A percentile compares a stretch with the other conserved stretches of the same genome.
Evolutionary conservation across 352 stramenopile genomes (phyloP).

Genomic region (Pseudoperonospora humuli): DNA sequence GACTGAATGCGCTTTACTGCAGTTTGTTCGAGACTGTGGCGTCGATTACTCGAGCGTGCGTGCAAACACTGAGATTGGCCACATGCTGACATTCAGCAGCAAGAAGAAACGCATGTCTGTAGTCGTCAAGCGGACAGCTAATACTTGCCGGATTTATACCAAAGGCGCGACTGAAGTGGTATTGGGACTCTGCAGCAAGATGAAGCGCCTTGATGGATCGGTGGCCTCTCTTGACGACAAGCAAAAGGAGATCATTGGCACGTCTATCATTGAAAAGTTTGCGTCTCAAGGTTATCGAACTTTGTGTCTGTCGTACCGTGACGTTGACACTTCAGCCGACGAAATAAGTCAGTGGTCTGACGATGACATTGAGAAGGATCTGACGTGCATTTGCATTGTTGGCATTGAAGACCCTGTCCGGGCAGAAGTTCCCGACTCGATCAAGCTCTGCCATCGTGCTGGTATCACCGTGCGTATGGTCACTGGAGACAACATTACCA

Average conservation of each 20-base stretch:
- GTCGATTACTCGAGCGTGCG: slow-evolving; percentile 54
- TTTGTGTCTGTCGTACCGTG: slow-evolving; percentile 78
- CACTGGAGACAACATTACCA: slow-evolving; percentile 97
- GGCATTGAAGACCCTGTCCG: slow-evolving; percentile 93
- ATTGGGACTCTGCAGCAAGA: slow-evolving; percentile 55
- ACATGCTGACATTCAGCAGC: slow-evolving; percentile 81
- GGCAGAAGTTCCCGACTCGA: slow-evolving; percentile 88
- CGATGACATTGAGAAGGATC: slow-evolving; percentile 77
- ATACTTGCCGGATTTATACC: slow-evolving; percentile 60
- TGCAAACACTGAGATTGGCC: slow-evolving; percentile 39
- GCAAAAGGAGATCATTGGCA: slow-evolving; percentile 60
- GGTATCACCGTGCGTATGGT: slow-evolving; percentile 98
- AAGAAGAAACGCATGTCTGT: slow-evolving; percentile 82
- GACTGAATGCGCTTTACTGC: slow-evolving; percentile 67
- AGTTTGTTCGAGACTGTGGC: slow-evolving; percentile 62
- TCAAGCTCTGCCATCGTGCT: slow-evolving; percentile 88
- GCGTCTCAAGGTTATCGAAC: slow-evolving; percentile 78
- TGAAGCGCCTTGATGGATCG: slow-evolving; percentile 59
- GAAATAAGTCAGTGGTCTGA: slow-evolving; percentile 65
- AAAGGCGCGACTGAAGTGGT: slow-evolving; percentile 76
- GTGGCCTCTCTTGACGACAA: slow-evolving; percentile 36
- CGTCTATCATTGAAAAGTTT: slow-evolving; percentile 66
- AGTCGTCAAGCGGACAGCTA: slow-evolving; percentile 38
- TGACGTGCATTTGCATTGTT: slow-evolving; percentile 86
- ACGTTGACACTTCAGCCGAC: slow-evolving; percentile 54